phyloP scores from a whole-genome alignment of 1,139 yeast genomes.

The Geotrichum macrosporum region DNA sequence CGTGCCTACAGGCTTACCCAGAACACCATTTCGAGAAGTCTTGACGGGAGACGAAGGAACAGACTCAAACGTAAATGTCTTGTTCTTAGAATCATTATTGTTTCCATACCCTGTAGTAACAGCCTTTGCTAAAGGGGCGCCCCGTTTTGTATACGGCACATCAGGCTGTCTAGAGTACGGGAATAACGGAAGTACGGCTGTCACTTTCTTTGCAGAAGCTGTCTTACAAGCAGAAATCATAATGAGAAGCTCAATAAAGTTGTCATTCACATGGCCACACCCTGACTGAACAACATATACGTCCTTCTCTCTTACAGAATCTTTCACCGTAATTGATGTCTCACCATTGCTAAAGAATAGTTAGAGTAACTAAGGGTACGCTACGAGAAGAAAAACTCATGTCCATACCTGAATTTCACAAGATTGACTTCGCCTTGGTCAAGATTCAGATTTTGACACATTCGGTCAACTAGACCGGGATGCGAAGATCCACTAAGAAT shows the following conservation, averaged over 20 bases:
- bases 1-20: neutral
- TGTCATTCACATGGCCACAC: slow-evolving; percentile 88
- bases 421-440: slow-evolving; percentile 56
- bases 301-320: slow-evolving; percentile 89
- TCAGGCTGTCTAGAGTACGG: slow-evolving; percentile 97
- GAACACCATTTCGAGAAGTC: slow-evolving; percentile 28
- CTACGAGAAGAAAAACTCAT: neutral
- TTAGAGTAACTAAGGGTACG: neutral
- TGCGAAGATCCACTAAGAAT: slow-evolving; percentile 75
- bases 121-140: slow-evolving; percentile 49
- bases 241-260: slow-evolving; percentile 79
- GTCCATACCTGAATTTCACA: slow-evolving; percentile 47
- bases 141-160: slow-evolving; percentile 71
- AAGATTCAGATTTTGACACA: slow-evolving; percentile 60
- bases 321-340: slow-evolving; percentile 75
- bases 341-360: slow-evolving; percentile 61
- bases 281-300: slow-evolving; percentile 73
- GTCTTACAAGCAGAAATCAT: slow-evolving; percentile 93
- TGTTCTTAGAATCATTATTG: neutral
- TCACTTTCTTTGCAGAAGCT: slow-evolving; percentile 88
- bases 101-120: slow-evolving; percentile 11
- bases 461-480: slow-evolving; percentile 56
- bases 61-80: slow-evolving; percentile 53
- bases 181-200: slow-evolving; percentile 91
- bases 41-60: slow-evolving; percentile 57